Base-by-base conservation (phyloP, 495 filamentous ascomycete species). In the Venustampulla echinocandica region DNA sequence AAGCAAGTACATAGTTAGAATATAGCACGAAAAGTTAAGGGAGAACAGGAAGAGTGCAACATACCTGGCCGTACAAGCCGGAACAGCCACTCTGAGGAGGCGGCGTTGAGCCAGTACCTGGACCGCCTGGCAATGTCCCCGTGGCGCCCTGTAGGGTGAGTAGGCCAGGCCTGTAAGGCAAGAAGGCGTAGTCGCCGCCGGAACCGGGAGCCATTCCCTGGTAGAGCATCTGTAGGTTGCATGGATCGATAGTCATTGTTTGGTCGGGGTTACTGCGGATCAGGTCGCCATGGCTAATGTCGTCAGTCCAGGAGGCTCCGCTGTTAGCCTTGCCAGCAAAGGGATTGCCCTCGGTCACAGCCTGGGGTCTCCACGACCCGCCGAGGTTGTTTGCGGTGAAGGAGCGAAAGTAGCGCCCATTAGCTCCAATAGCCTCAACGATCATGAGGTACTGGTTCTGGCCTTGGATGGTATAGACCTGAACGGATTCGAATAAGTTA, bases 331-430 rank as follows among this genome's bases (percentile, higher is more conserved):
- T 75, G 42, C 79, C 76, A 4, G 79, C 79, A 39, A 80, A 82
- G 4, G 79, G 70, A 7, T 54, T 39, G 55, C 55, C 67, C 63
- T 81, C 77, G 22, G 34, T 68, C 1, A 59, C 57, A 2, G 75
- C 70, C 53, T 77, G 70, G 4, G 63, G 44, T 0, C 70, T 74
- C 77, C 77, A 81, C 13, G 60, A 30, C 1, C 77, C 76, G 39
- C 50, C 50, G 0, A 81, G 69, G 33, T 63, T 71, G 28, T 44
- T 63, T 17, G 79, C 66, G 2, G 75, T 80, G 61, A 73, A 81
- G 1, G 76, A 80, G 25, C 77, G 75, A 72, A 82, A 82, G 48
- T 74, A 82, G 2, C 78, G 70, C 1, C 77, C 77, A n/a, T 67
- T 53, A 0, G 65, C 15, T 4, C 77, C 76, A 27, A 77, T 76